A percentile compares a stretch with the other conserved stretches of the same genome.
phyloP scores from a whole-genome alignment of 1,139 yeast species.

The Taiozyma onychis region DNA sequence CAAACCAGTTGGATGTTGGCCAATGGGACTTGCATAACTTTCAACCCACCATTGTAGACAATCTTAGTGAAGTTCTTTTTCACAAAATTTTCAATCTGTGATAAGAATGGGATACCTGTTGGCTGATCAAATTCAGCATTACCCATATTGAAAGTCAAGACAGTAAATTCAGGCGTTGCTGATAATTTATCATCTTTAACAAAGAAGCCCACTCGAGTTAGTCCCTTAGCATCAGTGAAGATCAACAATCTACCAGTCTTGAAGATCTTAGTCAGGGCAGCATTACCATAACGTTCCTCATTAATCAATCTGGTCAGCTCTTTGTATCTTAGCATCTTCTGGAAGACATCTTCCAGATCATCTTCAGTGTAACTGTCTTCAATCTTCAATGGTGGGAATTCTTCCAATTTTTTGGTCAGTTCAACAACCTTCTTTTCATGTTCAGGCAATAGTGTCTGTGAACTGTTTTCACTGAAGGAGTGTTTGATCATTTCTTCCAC shows the following conservation, averaged over 20 bases:
- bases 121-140: constrained; percentile 24
- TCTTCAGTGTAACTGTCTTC: constrained; percentile 36
- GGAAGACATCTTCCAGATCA: constrained; percentile 35
- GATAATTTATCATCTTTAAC: constrained; percentile 32
- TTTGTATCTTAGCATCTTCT: constrained; percentile 41
- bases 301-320: constrained; percentile 40
- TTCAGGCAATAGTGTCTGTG: constrained; percentile 83
- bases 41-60: constrained; percentile 30
- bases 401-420: constrained; percentile 42
- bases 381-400: constrained; percentile 35
- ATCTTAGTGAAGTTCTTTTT: constrained; percentile 28
- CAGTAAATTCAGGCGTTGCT: constrained; percentile 28
- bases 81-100: constrained; percentile 31
- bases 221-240: constrained; percentile 42
- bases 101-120: constrained; percentile 49
- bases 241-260: constrained; percentile 56
- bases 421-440: constrained; percentile 62
- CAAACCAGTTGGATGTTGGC: constrained; percentile 46
- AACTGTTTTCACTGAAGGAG: constrained; percentile 86
- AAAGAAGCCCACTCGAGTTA: constrained; percentile 49
- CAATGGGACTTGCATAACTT: constrained; percentile 39
- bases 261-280: constrained; percentile 42
- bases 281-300: constrained; percentile 40
- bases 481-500: constrained; percentile 98
- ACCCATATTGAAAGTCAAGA: constrained; percentile 44